These are phyloP conservation scores for Hippophae gyantsensis DNA, from an alignment of 306 rosid species.

Conservation along the genomic window DNA sequence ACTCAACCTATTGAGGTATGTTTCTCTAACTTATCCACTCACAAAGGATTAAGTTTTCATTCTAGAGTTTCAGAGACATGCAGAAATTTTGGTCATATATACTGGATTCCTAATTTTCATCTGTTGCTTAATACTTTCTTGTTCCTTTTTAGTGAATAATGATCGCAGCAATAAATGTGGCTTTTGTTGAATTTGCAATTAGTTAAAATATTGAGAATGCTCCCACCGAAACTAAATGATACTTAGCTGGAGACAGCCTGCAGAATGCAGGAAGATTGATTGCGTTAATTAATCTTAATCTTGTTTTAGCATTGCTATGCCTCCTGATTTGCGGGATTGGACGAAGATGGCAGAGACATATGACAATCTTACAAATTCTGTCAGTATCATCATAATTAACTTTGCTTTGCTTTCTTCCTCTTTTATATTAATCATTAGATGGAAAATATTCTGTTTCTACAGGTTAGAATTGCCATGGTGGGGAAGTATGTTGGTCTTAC, in stretches of 20 bases:
- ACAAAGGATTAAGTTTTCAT: conserved; percentile 6
- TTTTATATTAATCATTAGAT: conserved; percentile 15
- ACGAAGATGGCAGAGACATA: conserved; percentile 84
- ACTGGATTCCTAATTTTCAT: conserved; percentile 1
- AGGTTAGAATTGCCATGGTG: conserved; percentile 97
- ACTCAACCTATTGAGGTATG: conserved; percentile 62
- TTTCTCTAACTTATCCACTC: conserved; percentile 8
- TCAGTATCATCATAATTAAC: conserved; percentile 33
- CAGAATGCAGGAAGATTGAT: conserved; percentile 5
- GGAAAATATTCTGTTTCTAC: conserved; percentile 21
- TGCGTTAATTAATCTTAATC: conserved; percentile 16
- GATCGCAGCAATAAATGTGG: not conserved
- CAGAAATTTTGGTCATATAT: conserved; percentile 8
- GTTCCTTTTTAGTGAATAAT: not conserved
- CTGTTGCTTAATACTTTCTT: conserved; percentile 1
- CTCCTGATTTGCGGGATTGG: conserved; percentile 85
- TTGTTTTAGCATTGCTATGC: conserved; percentile 48
- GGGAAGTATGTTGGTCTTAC: conserved; percentile 93
- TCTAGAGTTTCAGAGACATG: conserved; percentile 1
- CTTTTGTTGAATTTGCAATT: not conserved
- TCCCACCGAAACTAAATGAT: conserved; percentile 8
- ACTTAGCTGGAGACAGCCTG: conserved; percentile 6
- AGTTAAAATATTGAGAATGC: not conserved
- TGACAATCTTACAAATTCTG: conserved; percentile 74
- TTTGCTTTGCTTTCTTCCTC: conserved; percentile 13